Percentiles rank a stretch among this genome's conserved stretches.
These are phyloP conservation scores for Vitis hybrid DNA, from an alignment of 177 flowering plant genomes.

Conservation along the genomic window DNA sequence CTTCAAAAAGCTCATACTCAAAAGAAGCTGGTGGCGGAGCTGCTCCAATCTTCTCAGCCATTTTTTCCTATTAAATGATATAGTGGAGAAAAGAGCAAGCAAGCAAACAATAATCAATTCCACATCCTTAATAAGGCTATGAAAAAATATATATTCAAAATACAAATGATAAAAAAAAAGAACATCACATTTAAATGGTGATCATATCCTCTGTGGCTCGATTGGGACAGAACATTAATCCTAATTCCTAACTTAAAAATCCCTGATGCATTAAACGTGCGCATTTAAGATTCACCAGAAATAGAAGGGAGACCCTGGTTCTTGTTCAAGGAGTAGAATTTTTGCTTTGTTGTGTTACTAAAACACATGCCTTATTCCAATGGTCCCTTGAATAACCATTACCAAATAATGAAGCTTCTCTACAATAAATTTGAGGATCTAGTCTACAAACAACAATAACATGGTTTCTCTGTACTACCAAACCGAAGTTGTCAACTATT, in stretches of 20 bases:
- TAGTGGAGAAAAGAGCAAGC: not conserved
- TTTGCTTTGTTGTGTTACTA: no score
- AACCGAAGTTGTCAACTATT: no score
- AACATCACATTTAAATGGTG: not conserved
- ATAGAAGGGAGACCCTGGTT: no score
- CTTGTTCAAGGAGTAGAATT: no score
- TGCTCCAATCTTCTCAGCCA: conserved; percentile 57
- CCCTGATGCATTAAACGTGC: not conserved
- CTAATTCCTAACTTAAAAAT: not conserved
- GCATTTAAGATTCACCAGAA: no score
- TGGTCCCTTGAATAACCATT: no score
- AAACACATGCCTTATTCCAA: no score
- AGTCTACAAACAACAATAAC: no score
- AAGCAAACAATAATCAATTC: not conserved
- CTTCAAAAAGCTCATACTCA: conserved; percentile 74
- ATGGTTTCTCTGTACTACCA: no score
- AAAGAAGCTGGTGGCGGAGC: conserved; percentile 37
- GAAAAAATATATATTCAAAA: not conserved
- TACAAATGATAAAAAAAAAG: not conserved
- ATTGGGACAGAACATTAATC: not conserved
- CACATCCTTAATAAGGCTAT: not conserved
- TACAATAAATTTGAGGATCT: no score
- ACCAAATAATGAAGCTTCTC: no score
- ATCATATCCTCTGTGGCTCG: not conserved
- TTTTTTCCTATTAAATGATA: conserved; percentile 19